A percentile compares a stretch with the other conserved stretches of the same genome.
phyloP scores from a whole-genome alignment of 129 eudicot genomes.

The Saussurea involucrata region DNA sequence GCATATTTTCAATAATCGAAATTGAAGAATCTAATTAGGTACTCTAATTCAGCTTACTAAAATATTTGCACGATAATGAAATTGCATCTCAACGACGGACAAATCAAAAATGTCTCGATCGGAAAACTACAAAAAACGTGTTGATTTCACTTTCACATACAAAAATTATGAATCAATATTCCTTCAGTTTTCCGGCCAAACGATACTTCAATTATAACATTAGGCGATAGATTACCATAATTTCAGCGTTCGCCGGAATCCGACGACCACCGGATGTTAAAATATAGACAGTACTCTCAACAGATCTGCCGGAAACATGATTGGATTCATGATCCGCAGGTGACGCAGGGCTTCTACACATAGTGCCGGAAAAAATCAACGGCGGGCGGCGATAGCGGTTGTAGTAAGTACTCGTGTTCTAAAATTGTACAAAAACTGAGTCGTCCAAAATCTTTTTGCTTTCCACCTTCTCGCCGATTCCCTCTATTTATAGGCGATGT shows the following conservation, averaged over 20 bases:
- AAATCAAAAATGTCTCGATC: not conserved
- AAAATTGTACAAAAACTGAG: not conserved
- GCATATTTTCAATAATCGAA: not conserved
- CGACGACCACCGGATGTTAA: conserved; percentile 65
- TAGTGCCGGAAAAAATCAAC: not conserved
- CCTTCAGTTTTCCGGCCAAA: not conserved
- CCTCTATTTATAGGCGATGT: conserved; percentile 30
- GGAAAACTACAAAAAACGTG: not conserved
- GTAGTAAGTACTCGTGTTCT: not conserved
- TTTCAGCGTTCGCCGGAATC: conserved; percentile 67
- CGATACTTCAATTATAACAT: not conserved
- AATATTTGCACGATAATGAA: not conserved
- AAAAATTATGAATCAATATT: not conserved
- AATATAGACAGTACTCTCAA: conserved; percentile 41
- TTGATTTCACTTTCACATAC: not conserved
- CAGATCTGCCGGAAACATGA: conserved; percentile 33
- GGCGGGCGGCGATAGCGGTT: not conserved
- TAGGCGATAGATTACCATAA: conserved; percentile 46
- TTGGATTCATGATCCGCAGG: conserved; percentile 19
- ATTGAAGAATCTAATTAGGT: not conserved
- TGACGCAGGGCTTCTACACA: conserved; percentile 14
- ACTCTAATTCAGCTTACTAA: not conserved
- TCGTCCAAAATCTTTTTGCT: not conserved
- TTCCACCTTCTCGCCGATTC: not conserved
- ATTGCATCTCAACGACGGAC: not conserved